Conservation (phyloP, 331 rosid genomes). For the Erythrophleum ivorense region DNA sequence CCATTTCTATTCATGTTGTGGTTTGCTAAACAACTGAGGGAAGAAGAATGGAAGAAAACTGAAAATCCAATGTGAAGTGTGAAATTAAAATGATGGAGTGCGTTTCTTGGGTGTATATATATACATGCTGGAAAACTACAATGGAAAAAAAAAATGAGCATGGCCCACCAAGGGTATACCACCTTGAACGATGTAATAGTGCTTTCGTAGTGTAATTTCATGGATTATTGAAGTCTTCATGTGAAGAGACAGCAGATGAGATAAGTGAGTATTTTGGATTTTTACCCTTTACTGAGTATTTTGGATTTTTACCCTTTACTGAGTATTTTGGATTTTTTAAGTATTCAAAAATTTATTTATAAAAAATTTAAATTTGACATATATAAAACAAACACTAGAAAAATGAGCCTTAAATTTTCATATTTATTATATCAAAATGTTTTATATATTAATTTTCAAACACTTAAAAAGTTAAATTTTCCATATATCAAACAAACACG, state of each 20-base stretch:
- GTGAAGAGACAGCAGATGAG: neutral
- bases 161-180: constrained; percentile 40
- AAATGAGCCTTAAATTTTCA: too few species aligned
- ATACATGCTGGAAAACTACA: constrained; percentile 39
- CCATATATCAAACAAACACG: neutral
- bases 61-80: constrained; percentile 33
- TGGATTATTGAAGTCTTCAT: neutral
- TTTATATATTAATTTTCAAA: neutral
- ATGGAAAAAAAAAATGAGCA: constrained; percentile 17
- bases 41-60: neutral
- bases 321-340: too few species aligned
- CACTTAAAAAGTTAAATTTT: neutral
- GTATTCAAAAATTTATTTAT: too few species aligned
- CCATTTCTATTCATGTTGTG: constrained; percentile 57
- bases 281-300: too few species aligned
- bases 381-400: too few species aligned
- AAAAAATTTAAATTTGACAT: too few species aligned
- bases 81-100: constrained; percentile 30
- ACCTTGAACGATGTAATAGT: constrained; percentile 20
- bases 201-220: neutral
- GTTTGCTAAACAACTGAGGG: constrained; percentile 1
- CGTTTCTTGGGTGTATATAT: constrained; percentile 31
- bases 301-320: too few species aligned
- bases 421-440: neutral
- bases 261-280: too few species aligned